These are phyloP conservation scores for Cytospora leucostoma DNA, from an alignment of 2,329 filamentous ascomycete species.

Conservation along the genomic window DNA sequence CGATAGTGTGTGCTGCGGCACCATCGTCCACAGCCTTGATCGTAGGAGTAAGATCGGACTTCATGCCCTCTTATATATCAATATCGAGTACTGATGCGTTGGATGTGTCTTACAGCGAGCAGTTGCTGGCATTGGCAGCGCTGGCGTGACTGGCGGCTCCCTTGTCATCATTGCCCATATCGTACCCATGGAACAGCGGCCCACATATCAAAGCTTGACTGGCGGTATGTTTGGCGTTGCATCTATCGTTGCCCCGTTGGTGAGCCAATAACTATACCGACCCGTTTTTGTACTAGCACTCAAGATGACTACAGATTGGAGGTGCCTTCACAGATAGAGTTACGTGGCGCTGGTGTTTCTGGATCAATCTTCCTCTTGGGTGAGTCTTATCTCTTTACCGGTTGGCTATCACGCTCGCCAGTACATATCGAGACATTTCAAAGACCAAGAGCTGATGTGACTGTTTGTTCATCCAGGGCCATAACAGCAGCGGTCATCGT, in stretches of 20 bases:
- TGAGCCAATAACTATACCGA: not conserved
- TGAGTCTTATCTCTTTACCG: not conserved
- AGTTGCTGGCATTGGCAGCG: slow-evolving; percentile 38
- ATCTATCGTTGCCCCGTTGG: slow-evolving; percentile 48
- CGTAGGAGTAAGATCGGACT: slow-evolving; percentile 26
- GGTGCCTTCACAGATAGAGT: slow-evolving; percentile 1
- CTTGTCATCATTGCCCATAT: slow-evolving; percentile 40
- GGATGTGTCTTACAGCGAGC: slow-evolving; percentile 25
- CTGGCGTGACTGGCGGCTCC: slow-evolving; percentile 46
- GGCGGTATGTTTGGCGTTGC: slow-evolving; percentile 48
- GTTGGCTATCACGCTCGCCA: not conserved
- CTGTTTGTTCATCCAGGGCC: not conserved
- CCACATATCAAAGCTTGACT: slow-evolving; percentile 40
- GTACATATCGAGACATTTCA: not conserved
- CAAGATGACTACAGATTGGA: not conserved
- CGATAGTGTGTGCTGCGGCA: slow-evolving; percentile 39
- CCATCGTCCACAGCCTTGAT: slow-evolving; percentile 34
- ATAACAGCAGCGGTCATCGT: not conserved
- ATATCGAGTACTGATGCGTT: not conserved
- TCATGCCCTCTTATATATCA: not conserved
- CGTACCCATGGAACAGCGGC: slow-evolving; percentile 33
- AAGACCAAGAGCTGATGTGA: not conserved
- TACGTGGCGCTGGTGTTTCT: slow-evolving; percentile 6
- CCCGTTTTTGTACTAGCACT: not conserved
- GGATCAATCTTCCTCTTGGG: slow-evolving; percentile 11